Evolutionary conservation across 2,329 filamentous ascomycete species (phyloP).

Genomic region (Pseudopithomyces chartarum): DNA sequence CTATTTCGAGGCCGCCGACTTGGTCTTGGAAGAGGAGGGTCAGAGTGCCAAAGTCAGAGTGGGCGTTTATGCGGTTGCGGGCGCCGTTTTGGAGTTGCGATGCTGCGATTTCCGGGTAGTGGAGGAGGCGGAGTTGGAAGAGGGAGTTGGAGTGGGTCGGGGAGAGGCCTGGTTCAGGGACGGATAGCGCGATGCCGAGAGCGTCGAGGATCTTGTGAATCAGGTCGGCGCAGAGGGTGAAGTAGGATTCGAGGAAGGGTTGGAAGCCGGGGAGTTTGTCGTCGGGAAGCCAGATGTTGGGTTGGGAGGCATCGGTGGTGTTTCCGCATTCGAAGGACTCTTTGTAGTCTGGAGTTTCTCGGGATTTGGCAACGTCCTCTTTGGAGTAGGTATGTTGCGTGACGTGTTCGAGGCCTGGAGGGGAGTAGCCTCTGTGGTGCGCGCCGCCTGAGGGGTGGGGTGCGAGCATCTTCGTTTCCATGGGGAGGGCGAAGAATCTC

Average conservation of each 20-base stretch:
- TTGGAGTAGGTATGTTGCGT: slow-evolving; percentile 32
- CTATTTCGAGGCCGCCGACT: slow-evolving; percentile 48
- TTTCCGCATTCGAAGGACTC: slow-evolving; percentile 43
- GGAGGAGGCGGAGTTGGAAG: slow-evolving; percentile 45
- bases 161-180: slow-evolving; percentile 21
- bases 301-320: slow-evolving; percentile 29
- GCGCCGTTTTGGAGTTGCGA: slow-evolving; percentile 26
- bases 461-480: slow-evolving; percentile 42
- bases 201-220: slow-evolving; percentile 33
- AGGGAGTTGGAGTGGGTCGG: slow-evolving; percentile 30
- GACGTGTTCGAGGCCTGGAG: slow-evolving; percentile 45
- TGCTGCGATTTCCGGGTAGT: slow-evolving; percentile 44
- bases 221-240: slow-evolving; percentile 23
- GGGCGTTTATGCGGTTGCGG: slow-evolving; percentile 45
- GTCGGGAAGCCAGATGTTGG: slow-evolving; percentile 51
- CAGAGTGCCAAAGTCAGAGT: slow-evolving; percentile 50
- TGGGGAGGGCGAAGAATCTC: slow-evolving; percentile 45
- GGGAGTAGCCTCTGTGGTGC: slow-evolving; percentile 49
- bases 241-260: slow-evolving; percentile 32
- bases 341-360: slow-evolving; percentile 38
- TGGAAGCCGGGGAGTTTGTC: slow-evolving; percentile 46
- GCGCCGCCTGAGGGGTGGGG: slow-evolving; percentile 46
- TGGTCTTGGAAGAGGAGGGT: slow-evolving; percentile 51
- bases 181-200: slow-evolving; percentile 29
- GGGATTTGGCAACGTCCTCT: slow-evolving; percentile 20